Evolutionary conservation across 2,329 filamentous ascomycete genomes (phyloP).

Genomic region (Beauveria medogensis): DNA sequence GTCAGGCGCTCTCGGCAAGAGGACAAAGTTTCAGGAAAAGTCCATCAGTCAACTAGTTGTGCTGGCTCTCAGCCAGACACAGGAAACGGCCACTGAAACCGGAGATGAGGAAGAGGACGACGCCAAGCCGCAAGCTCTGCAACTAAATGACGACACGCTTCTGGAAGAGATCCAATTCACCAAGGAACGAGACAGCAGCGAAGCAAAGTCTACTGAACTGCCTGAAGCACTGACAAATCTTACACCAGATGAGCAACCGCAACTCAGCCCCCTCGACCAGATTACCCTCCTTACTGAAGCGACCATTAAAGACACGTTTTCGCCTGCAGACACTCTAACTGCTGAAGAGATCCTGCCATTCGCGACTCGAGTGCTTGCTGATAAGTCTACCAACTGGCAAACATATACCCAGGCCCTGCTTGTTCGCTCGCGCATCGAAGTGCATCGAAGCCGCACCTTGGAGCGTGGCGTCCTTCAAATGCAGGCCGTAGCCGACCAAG

Average conservation of each 20-base stretch:
- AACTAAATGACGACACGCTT: slow-evolving; percentile 87
- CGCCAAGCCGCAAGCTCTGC: slow-evolving; percentile 56
- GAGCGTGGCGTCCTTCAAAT: slow-evolving; percentile 87
- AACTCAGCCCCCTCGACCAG: slow-evolving; percentile 75
- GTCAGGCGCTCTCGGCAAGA: slow-evolving; percentile 79
- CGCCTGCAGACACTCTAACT: slow-evolving; percentile 75
- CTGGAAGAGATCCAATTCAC: slow-evolving; percentile 80
- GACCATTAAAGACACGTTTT: slow-evolving; percentile 80
- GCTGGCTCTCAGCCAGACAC: slow-evolving; percentile 64
- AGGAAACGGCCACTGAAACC: slow-evolving; percentile 15
- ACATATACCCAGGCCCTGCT: slow-evolving; percentile 91
- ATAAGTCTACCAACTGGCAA: slow-evolving; percentile 94
- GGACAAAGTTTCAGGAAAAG: slow-evolving; percentile 71
- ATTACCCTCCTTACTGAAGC: slow-evolving; percentile 82
- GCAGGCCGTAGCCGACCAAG: slow-evolving; percentile 90
- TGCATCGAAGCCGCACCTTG: slow-evolving; percentile 76
- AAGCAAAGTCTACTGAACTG: slow-evolving; percentile 35
- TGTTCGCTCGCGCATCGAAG: slow-evolving; percentile 81
- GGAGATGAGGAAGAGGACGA: slow-evolving; percentile 18
- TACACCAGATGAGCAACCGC: slow-evolving; percentile 72
- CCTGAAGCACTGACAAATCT: slow-evolving; percentile 55
- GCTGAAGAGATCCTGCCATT: slow-evolving; percentile 92
- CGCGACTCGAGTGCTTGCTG: slow-evolving; percentile 76
- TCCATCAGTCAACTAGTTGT: slow-evolving; percentile 85
- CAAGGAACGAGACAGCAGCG: slow-evolving; percentile 37